phyloP scores from a whole-genome alignment of 176 grass and related monocot species.

The Eleusine indica region DNA sequence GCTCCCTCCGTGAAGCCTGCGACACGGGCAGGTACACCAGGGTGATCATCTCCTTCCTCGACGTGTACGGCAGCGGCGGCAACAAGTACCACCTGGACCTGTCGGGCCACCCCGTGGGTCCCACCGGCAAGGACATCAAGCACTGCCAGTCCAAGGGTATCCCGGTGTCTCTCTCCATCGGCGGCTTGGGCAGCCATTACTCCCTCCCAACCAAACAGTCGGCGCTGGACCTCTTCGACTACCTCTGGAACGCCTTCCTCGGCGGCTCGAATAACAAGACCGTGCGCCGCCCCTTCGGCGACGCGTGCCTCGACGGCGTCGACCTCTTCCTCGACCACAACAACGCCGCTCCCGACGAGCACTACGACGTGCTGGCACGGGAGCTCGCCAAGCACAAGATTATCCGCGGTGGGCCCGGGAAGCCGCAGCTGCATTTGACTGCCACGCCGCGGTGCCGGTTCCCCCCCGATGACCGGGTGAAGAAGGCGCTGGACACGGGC shows the following conservation, averaged over 20 bases:
- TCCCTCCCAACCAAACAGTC: not conserved
- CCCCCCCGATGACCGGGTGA: not conserved
- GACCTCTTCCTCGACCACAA: conserved; percentile 33
- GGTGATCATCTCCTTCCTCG: conserved; percentile 31
- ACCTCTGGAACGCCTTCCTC: conserved; percentile 44
- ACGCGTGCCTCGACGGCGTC: conserved; percentile 32
- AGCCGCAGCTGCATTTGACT: conserved; percentile 27
- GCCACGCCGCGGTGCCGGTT: conserved; percentile 20
- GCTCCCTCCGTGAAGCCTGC: conserved; percentile 1
- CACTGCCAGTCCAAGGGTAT: conserved; percentile 35
- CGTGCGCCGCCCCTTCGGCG: conserved; percentile 6
- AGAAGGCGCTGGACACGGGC: not conserved
- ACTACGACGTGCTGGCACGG: conserved; percentile 22
- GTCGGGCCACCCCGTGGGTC: conserved; percentile 3
- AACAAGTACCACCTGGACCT: conserved; percentile 28
- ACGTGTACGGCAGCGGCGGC: conserved; percentile 13
- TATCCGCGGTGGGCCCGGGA: conserved; percentile 1
- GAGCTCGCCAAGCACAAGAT: conserved; percentile 33
- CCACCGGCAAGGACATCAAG: conserved; percentile 35
- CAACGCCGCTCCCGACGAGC: not conserved
- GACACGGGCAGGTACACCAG: conserved; percentile 21
- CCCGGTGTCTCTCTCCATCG: conserved; percentile 25
- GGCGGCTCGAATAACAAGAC: not conserved
- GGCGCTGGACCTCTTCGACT: conserved; percentile 16
- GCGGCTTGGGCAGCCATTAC: conserved; percentile 23